Conservation (phyloP, 805 yeast species). For the Metschnikowia baotianmanensis region DNA sequence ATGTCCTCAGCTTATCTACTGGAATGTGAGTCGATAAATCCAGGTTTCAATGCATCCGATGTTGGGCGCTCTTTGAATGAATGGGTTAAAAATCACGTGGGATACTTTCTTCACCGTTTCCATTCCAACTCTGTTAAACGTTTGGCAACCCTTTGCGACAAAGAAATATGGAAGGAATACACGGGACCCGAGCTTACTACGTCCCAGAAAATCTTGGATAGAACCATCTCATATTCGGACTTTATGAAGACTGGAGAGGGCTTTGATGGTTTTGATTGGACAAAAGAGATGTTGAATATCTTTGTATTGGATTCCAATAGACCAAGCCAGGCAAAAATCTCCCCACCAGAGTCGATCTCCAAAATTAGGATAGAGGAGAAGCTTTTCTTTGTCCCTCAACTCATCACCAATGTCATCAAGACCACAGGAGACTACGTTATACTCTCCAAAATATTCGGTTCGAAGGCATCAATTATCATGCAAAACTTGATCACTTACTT, state of each 20-base stretch:
- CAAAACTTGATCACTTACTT: conserved; percentile 44
- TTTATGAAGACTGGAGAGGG: conserved; percentile 23
- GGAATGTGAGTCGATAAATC: conserved; percentile 79
- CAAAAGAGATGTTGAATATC: conserved; percentile 23
- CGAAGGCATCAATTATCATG: conserved; percentile 38
- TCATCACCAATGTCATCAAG: conserved; percentile 22
- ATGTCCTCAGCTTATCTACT: conserved; percentile 66
- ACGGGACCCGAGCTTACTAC: conserved; percentile 43
- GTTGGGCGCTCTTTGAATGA: conserved; percentile 53
- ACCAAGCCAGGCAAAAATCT: neutral
- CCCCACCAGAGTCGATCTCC: neutral
- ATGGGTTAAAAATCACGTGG: conserved; percentile 63
- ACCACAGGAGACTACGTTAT: conserved; percentile 52
- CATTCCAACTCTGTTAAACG: conserved; percentile 50
- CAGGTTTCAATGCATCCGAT: conserved; percentile 61
- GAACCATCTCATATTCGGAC: conserved; percentile 25
- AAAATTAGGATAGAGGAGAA: conserved; percentile 20
- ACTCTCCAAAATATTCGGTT: conserved; percentile 56
- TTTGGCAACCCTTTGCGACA: conserved; percentile 51
- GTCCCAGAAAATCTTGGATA: conserved; percentile 26
- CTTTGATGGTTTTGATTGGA: conserved; percentile 30
- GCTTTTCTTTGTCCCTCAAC: conserved; percentile 30
- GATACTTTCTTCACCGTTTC: conserved; percentile 52
- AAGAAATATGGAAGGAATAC: conserved; percentile 79
- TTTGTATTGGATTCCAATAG: conserved; percentile 18